These are phyloP conservation scores for Wickerhamiella parazyma DNA, from an alignment of 805 yeast species.

Conservation along the genomic window DNA sequence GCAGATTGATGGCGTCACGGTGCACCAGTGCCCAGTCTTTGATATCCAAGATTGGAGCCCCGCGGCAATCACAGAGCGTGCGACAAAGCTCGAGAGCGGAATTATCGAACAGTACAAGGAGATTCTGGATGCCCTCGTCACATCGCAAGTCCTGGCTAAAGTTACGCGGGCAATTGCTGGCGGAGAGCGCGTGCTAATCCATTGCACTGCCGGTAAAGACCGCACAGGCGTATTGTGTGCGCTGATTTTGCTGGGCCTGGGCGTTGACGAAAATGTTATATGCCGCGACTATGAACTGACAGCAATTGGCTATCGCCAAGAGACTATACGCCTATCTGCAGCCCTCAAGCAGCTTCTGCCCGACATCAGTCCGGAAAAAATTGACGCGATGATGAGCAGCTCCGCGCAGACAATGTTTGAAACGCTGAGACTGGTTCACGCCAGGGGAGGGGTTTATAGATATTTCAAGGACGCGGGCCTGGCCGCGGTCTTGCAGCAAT, in stretches of 20 bases:
- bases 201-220: slow-evolving; percentile 81
- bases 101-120: slow-evolving; percentile 41
- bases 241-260: slow-evolving; percentile 47
- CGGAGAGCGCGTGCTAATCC: slow-evolving; percentile 35
- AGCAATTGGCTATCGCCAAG: slow-evolving; percentile 24
- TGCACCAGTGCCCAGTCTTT: slow-evolving; percentile 48
- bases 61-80: slow-evolving; percentile 43
- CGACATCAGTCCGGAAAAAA: slow-evolving; percentile 22
- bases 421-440: slow-evolving; percentile 39
- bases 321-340: background rate
- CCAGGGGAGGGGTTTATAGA: slow-evolving; percentile 41
- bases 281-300: slow-evolving; percentile 71
- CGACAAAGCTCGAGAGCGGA: slow-evolving; percentile 44
- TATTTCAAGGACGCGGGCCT: slow-evolving; percentile 28
- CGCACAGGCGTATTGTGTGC: slow-evolving; percentile 67
- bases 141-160: background rate
- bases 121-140: slow-evolving; percentile 32
- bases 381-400: slow-evolving; percentile 46
- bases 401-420: slow-evolving; percentile 58
- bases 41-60: slow-evolving; percentile 46
- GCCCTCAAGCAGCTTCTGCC: background rate
- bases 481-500: background rate
- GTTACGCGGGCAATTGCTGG: slow-evolving; percentile 42
- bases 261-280: slow-evolving; percentile 51
- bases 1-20: slow-evolving; percentile 32